Evolutionary conservation across 352 stramenopile species (phyloP), one percentile per base, ranked within the genome.

Genomic region (Phytophthora hybrid): DNA sequence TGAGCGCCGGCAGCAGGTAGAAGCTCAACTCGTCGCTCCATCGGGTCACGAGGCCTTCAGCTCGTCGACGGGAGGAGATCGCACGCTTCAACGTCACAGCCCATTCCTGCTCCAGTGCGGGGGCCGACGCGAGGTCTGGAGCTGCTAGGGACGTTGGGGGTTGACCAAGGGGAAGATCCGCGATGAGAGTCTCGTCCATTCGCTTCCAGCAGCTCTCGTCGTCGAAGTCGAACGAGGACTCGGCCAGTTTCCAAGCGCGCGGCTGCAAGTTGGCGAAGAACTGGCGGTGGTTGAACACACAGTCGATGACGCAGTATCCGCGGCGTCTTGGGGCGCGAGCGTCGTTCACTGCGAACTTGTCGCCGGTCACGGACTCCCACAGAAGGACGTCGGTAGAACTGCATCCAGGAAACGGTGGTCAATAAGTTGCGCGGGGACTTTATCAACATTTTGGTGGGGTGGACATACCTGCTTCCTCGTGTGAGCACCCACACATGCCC

Each of bases 401-500:
- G 74, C 81, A 39, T 31, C 2, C 1, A 23, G 31, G 59, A 63
- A 32, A 18, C 10, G 11, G 14, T 44, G 37, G 37, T 44, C 5
- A 44, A 5, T 18, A 44, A 14, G 37, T 14, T 44, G 37, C 11
- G 3, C 5, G 10, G 0, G 37, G 31, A 26, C 7, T 26, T 67
- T 53, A 66, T 14, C 9, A 32, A 3, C 29, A 41, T 37, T 47
- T 64, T 16, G 19, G 39, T 51, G 53, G 8, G 26, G 4, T 31
- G 26, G 26, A 3, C 2, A 56, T 63, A 79, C 69, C 69, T 71
- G 39, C 73, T 74, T 51, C 76, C 81, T 54, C 80, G 62, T 1
- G 89, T 96, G 32, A 94, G 59, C 4, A 97, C 89, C 91, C 91
- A 98, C 1, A 93, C 73, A 68, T 98, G 91, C 0, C 87, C 84